A percentile compares a stretch with the other conserved stretches of the same genome.
Evolutionary conservation across 208 protist species (phyloP).

Genomic region (Paratrypanosoma confusum): DNA sequence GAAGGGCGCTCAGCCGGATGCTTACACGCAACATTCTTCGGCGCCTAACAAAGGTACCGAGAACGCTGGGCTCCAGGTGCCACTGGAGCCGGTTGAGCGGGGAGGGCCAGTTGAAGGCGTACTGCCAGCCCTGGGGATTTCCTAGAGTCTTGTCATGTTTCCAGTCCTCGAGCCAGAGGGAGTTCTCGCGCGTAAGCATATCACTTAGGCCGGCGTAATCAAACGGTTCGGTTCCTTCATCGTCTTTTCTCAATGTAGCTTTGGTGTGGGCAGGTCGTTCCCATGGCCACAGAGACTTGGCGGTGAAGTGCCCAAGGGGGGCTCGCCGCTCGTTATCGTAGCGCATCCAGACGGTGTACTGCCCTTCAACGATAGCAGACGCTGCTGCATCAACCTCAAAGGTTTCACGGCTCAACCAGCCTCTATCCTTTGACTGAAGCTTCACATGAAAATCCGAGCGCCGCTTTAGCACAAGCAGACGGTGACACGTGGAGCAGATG

Average conservation of each 20-base stretch:
- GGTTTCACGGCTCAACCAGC: neutral
- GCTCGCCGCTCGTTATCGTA: conserved; percentile 1
- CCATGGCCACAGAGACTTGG: neutral
- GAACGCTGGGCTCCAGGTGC: neutral
- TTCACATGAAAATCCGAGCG: neutral
- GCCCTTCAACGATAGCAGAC: neutral
- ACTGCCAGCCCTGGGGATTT: conserved; percentile 5
- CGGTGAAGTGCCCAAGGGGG: neutral
- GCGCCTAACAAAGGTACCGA: neutral
- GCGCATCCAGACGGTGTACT: neutral
- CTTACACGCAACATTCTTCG: neutral
- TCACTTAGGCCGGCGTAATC: neutral
- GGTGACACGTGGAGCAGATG: conserved; percentile 5
- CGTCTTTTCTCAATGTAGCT: neutral
- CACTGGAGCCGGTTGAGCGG: neutral
- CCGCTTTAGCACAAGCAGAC: neutral
- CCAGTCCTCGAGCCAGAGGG: conserved; percentile 3
- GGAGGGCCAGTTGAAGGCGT: conserved; percentile 2
- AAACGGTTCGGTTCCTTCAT: conserved; percentile 2
- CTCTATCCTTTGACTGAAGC: conserved; percentile 2
- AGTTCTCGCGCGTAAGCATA: neutral
- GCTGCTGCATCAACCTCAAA: neutral
- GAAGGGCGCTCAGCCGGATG: neutral
- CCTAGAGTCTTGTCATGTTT: neutral
- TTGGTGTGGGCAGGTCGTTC: conserved; percentile 1